Evolutionary conservation across 2,329 filamentous ascomycete genomes (phyloP).

Genomic region (Penicillium paneum): DNA sequence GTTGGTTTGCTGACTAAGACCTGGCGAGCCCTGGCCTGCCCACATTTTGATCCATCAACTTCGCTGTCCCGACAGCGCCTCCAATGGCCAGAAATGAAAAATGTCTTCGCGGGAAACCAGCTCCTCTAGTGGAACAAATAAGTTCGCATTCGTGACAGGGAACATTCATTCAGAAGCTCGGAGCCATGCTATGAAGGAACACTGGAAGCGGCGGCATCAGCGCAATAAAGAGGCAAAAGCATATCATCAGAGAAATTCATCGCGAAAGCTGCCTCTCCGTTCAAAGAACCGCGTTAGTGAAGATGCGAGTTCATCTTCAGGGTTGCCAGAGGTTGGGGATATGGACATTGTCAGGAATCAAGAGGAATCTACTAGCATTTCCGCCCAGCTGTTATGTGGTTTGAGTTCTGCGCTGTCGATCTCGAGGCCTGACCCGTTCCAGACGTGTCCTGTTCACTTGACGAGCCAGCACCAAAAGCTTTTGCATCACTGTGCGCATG

Average conservation of each 20-base stretch:
- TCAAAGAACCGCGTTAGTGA: neutral
- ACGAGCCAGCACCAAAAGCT: slow-evolving; percentile 37
- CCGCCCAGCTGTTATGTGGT: slow-evolving; percentile 23
- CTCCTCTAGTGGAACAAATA: too few relatives aligned
- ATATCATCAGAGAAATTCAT: neutral
- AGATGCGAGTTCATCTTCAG: neutral
- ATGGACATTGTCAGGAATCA: neutral
- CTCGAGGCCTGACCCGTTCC: slow-evolving; percentile 36
- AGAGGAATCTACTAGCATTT: slow-evolving; percentile 4
- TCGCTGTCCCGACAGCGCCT: too few relatives aligned
- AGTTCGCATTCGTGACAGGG: slow-evolving; percentile 26
- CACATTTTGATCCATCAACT: too few relatives aligned
- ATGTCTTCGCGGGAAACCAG: too few relatives aligned
- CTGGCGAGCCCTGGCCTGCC: too few relatives aligned
- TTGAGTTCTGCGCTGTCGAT: slow-evolving; percentile 29
- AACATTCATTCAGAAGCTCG: slow-evolving; percentile 22
- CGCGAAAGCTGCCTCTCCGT: slow-evolving; percentile 3
- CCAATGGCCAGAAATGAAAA: too few relatives aligned
- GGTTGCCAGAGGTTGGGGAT: neutral
- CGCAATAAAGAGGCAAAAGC: slow-evolving; percentile 12
- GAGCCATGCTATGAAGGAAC: slow-evolving; percentile 40
- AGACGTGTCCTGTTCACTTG: slow-evolving; percentile 35
- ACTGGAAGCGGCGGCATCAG: slow-evolving; percentile 34
- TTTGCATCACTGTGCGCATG: slow-evolving; percentile 36
- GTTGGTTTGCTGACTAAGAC: too few relatives aligned